phyloP scores from a whole-genome alignment of 2,329 filamentous ascomycete species.

The Ceratocystis papillata region DNA sequence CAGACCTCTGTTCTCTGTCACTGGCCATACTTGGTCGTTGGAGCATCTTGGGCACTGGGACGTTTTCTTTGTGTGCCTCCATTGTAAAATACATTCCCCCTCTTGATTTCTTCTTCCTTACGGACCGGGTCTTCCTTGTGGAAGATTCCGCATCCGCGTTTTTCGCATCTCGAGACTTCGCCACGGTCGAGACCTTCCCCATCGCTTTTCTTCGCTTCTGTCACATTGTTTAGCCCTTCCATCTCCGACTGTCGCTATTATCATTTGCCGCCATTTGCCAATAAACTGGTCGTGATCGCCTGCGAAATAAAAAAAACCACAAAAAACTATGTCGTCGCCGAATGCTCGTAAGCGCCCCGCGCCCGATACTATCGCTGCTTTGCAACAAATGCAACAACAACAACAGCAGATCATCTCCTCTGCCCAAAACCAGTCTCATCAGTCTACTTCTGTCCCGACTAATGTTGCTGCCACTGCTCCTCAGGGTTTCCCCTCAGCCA shows the following conservation, averaged over 20 bases:
- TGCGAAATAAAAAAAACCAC: background rate
- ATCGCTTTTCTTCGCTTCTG: background rate
- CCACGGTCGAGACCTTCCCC: background rate
- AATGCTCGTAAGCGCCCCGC: slow-evolving; percentile 24
- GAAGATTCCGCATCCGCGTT: slow-evolving; percentile 22
- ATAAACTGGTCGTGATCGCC: background rate
- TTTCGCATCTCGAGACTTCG: background rate
- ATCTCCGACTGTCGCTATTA: background rate
- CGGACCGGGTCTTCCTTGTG: slow-evolving; percentile 23
- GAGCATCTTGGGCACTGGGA: background rate
- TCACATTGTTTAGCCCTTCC: background rate
- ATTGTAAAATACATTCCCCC: background rate
- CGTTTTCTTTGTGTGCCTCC: slow-evolving; percentile 5
- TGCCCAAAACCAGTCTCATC: slow-evolving; percentile 6
- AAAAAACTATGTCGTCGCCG: slow-evolving; percentile 21
- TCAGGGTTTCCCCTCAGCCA: slow-evolving; percentile 1
- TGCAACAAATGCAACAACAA: slow-evolving; percentile 21
- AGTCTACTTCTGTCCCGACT: background rate
- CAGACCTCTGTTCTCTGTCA: slow-evolving; percentile 4
- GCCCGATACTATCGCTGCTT: slow-evolving; percentile 12
- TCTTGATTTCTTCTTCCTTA: background rate
- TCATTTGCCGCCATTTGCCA: background rate
- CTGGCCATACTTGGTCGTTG: background rate
- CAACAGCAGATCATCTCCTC: slow-evolving; percentile 17
- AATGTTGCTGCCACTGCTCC: background rate